These are phyloP conservation scores for Aechmea fasciata DNA, from an alignment of 176 grass and related monocot genomes.

Conservation along the genomic window DNA sequence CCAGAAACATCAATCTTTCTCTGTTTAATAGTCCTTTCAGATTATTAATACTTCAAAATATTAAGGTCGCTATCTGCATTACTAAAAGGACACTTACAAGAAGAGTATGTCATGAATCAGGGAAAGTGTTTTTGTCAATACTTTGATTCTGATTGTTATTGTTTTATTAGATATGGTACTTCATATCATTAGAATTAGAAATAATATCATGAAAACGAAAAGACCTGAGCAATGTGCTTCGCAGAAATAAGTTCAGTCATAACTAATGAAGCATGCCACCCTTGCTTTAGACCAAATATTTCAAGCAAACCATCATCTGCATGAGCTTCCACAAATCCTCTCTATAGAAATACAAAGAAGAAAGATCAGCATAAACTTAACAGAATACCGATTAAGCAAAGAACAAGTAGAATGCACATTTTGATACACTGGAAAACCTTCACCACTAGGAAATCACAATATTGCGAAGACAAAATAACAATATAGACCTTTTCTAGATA, in stretches of 20 bases:
- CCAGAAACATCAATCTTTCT: neutral
- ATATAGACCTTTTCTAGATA: conserved; percentile 80
- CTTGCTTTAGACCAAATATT: conserved; percentile 98
- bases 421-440: neutral
- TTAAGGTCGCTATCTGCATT: neutral
- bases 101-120: neutral
- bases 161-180: neutral
- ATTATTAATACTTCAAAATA: neutral
- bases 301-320: conserved; percentile 89
- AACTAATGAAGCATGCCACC: conserved; percentile 97
- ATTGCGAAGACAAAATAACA: neutral
- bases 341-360: conserved; percentile 32
- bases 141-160: neutral
- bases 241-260: conserved; percentile 93
- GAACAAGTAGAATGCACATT: neutral
- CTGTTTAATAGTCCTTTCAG: neutral
- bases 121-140: neutral
- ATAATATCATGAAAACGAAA: neutral
- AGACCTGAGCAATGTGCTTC: conserved; percentile 91
- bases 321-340: conserved; percentile 73
- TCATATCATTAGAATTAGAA: neutral
- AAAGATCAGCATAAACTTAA: neutral
- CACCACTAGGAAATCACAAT: neutral
- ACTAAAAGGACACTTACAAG: neutral
- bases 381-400: neutral